phyloP scores from a whole-genome alignment of 2,329 filamentous ascomycete genomes.

The Pyricularia sp. region DNA sequence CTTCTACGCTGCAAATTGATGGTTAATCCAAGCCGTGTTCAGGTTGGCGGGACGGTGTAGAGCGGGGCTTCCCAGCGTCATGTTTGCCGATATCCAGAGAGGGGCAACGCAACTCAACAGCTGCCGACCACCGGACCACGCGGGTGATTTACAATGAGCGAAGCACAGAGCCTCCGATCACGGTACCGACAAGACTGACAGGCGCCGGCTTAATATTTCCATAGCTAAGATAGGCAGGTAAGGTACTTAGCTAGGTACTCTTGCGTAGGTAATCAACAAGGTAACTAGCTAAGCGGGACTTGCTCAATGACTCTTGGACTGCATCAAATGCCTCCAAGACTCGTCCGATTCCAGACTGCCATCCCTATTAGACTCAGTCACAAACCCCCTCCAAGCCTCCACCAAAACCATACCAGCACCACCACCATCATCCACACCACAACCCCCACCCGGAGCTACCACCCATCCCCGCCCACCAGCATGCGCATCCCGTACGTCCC shows the following conservation, averaged over 20 bases:
- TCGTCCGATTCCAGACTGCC: not conserved
- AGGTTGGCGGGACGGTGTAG: not conserved
- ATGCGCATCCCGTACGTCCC: slow-evolving; percentile 59
- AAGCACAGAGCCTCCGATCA: not conserved
- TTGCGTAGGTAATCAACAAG: not conserved
- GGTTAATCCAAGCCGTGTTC: too few species aligned
- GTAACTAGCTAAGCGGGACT: not conserved
- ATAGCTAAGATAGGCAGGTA: not conserved
- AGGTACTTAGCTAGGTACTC: not conserved
- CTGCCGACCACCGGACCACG: not conserved
- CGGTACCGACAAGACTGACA: not conserved
- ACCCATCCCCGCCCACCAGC: slow-evolving; percentile 12
- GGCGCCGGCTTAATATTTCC: not conserved
- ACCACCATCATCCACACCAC: slow-evolving; percentile 13
- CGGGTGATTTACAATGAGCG: not conserved
- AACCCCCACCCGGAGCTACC: not conserved
- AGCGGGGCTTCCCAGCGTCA: not conserved
- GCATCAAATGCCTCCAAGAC: not conserved
- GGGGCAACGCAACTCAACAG: not conserved
- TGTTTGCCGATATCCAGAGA: not conserved
- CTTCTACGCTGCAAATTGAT: too few species aligned
- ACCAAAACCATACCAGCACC: not conserved
- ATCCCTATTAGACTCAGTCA: not conserved
- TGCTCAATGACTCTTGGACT: not conserved
- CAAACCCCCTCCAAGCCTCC: not conserved